Conservation (phyloP, 2,329 filamentous ascomycete genomes). For the Ilyonectria destructans region DNA sequence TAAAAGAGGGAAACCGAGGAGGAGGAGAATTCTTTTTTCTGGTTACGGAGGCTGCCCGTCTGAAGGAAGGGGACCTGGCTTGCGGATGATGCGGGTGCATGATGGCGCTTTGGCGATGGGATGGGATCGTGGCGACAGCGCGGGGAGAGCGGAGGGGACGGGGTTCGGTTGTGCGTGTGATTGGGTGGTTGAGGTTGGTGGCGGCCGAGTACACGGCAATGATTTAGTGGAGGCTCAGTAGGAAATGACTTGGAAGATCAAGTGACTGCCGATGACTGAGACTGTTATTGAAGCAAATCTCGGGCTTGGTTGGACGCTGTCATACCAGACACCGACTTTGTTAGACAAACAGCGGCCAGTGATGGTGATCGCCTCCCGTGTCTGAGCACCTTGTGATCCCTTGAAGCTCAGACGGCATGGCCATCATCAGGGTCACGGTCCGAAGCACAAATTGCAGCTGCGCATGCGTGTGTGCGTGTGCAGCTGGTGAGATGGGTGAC, state of each 20-base stretch:
- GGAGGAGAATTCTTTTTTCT: background rate
- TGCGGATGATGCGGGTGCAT: conserved; percentile 19
- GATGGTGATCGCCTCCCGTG: conserved; percentile 1
- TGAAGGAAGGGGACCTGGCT: background rate
- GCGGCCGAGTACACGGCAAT: conserved; percentile 25
- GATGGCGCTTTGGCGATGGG: conserved; percentile 22
- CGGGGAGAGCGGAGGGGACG: background rate
- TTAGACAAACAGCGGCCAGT: conserved; percentile 13
- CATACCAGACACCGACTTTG: background rate
- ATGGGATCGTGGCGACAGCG: conserved; percentile 28
- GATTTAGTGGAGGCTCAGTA: conserved; percentile 7
- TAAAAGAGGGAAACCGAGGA: background rate
- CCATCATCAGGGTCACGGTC: background rate
- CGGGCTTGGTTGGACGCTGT: conserved; percentile 14
- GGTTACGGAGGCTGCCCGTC: background rate
- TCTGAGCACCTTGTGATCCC: conserved; percentile 16
- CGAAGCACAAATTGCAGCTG: background rate
- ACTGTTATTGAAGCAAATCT: conserved; percentile 1
- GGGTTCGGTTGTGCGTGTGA: conserved; percentile 1
- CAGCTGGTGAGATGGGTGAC: conserved; percentile 12
- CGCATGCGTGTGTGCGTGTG: conserved; percentile 9
- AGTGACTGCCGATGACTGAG: conserved; percentile 20
- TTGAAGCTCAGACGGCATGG: background rate
- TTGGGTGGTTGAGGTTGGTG: conserved; percentile 18
- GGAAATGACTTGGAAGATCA: conserved; percentile 25